These are phyloP conservation scores for Plenodomus biglobosus DNA, from an alignment of 2,329 filamentous ascomycete species.

Conservation along the genomic window DNA sequence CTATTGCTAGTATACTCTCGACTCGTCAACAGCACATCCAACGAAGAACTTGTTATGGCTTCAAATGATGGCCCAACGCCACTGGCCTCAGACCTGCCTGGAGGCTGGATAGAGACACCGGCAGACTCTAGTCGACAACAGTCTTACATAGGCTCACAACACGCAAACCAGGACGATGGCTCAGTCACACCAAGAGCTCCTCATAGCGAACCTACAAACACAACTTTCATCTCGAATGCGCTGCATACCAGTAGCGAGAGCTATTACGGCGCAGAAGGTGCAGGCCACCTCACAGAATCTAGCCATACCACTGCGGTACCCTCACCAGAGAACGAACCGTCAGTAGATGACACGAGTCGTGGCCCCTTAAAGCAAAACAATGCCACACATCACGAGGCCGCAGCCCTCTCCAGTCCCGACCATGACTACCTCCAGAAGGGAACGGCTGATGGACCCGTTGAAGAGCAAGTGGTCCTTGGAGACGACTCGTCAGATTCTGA, in stretches of 20 bases:
- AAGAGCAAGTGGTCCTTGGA: slow-evolving; percentile 18
- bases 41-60: slow-evolving; percentile 23
- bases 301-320: slow-evolving; percentile 16
- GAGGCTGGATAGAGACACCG: slow-evolving; percentile 42
- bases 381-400: not conserved
- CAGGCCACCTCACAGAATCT: slow-evolving; percentile 12
- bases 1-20: not conserved
- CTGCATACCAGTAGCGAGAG: slow-evolving; percentile 19
- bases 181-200: slow-evolving; percentile 1
- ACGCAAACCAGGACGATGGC: slow-evolving; percentile 7
- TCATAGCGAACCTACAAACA: slow-evolving; percentile 1
- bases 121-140: slow-evolving; percentile 25
- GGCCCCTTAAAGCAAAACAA: not conserved
- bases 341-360: not conserved
- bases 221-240: slow-evolving; percentile 23
- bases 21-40: slow-evolving; percentile 1
- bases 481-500: slow-evolving; percentile 25
- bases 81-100: slow-evolving; percentile 36
- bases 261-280: slow-evolving; percentile 12
- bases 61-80: slow-evolving; percentile 36
- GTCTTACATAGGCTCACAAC: slow-evolving; percentile 24
- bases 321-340: slow-evolving; percentile 4
- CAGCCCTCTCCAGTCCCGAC: not conserved
- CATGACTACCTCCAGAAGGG: slow-evolving; percentile 2
- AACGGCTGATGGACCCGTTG: slow-evolving; percentile 5